Evolutionary conservation across 2,329 filamentous ascomycete genomes (phyloP).

Genomic region (Colletotrichum neosansevieriae): DNA sequence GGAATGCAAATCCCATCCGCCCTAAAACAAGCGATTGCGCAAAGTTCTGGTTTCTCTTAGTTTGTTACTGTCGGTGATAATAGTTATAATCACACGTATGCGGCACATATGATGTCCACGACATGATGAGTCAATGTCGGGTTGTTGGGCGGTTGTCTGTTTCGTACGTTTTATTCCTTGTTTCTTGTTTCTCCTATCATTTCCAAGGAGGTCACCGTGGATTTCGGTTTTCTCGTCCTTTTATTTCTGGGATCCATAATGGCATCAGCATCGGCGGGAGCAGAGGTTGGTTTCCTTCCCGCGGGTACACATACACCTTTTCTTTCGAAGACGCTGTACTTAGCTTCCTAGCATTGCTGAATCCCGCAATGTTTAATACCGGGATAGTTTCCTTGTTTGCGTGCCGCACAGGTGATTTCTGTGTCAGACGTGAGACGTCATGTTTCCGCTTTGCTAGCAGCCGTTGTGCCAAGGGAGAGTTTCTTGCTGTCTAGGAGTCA

Average conservation of each 20-base stretch:
- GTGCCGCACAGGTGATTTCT: not conserved
- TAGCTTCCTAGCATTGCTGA: slow-evolving; percentile 20
- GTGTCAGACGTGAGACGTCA: not conserved
- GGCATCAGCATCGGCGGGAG: slow-evolving; percentile 31
- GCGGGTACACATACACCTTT: not conserved
- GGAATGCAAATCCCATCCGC: slow-evolving; percentile 6
- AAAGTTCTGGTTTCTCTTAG: slow-evolving; percentile 3
- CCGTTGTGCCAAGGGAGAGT: not conserved
- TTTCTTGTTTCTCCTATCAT: not conserved
- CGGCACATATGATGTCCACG: slow-evolving; percentile 29
- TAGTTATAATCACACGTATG: slow-evolving; percentile 34
- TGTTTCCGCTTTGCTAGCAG: not conserved
- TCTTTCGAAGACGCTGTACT: slow-evolving; percentile 8
- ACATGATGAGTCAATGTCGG: slow-evolving; percentile 37
- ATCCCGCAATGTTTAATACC: slow-evolving; percentile 28
- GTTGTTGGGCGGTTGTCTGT: slow-evolving; percentile 26
- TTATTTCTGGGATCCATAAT: slow-evolving; percentile 16
- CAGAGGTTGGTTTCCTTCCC: slow-evolving; percentile 7
- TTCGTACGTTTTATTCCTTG: slow-evolving; percentile 22
- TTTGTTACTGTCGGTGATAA: slow-evolving; percentile 14
- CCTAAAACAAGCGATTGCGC: not conserved
- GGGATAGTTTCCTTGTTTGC: not conserved
- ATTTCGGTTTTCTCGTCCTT: not conserved
- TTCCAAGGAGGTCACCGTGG: not conserved
- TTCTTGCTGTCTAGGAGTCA: not conserved